Evolutionary conservation across 495 filamentous ascomycete species (phyloP), one percentile per base, ranked within the genome.

Genomic region (Aspergillus affinis): DNA sequence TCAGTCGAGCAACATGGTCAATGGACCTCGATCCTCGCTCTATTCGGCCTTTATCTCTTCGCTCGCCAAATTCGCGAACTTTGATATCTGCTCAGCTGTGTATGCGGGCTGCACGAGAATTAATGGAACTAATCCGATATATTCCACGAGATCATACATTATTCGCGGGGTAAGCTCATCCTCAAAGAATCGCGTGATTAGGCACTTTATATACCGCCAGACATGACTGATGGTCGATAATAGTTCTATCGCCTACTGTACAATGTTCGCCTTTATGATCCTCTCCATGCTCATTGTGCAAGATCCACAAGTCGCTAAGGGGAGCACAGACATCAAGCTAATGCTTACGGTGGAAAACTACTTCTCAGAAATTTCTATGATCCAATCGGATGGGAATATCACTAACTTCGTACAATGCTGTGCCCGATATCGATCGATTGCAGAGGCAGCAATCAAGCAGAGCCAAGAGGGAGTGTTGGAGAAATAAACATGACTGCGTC

Each of bases 21-120:
- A 55, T 55, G 52, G 9, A 36, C n/a, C 32, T 55, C n/a, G 52
- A 55, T n/a, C 32, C 52, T 8, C 13, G 29, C 13, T 32, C n/a
- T 45, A 3, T 4, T 32, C 27, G 18, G n/a, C 36, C 12, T 41
- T 10, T 10, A 17, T 18, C 9, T 6, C 21, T 52, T 21, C 20
- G 20, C 20, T 52, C 50, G 23, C 17, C 50, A 7, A 52, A 52
- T 29, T 10, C 50, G 7, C 50, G 50, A 27, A 27, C 50, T 0
- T 15, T 49, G 47, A 19, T 19, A 1, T 49, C 47, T 9, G 9
- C 19, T 20, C 47, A 49, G 21, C 21, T 49, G n/a, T 49, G 47
- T 49, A 17, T 49, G 18, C 19, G 7, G 18, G 47, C 47, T 26
- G 47, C 47, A 26, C 47, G 47, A 10, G 12, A 19, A 20, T 49